Percentiles rank a stretch among this genome's conserved stretches.
Conservation (phyloP, 805 yeast genomes). For the Saccharomycopsis schoenii region DNA sequence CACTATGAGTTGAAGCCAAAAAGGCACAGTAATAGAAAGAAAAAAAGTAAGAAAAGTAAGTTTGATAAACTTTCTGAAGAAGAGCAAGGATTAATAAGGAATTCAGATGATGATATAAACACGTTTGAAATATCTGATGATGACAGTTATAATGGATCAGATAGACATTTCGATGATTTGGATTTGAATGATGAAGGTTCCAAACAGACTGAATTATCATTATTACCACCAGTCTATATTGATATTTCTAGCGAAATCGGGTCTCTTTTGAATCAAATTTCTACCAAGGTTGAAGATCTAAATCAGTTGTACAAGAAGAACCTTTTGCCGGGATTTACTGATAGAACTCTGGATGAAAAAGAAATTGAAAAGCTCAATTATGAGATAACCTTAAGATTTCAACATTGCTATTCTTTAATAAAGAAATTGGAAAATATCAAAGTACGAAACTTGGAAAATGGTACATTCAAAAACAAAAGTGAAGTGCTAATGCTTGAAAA, state of each 20-base stretch:
- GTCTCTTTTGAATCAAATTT: constrained; percentile 43
- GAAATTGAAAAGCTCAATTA: constrained; percentile 73
- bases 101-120: constrained; percentile 21
- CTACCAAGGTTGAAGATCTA: constrained; percentile 46
- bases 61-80: constrained; percentile 39
- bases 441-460: constrained; percentile 29
- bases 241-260: constrained; percentile 69
- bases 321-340: constrained; percentile 79
- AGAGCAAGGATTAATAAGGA: constrained; percentile 46
- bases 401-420: constrained; percentile 66
- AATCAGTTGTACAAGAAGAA: constrained; percentile 69
- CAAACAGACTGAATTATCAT: constrained; percentile 45
- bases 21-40: constrained; percentile 1
- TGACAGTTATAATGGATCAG: constrained; percentile 25
- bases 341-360: constrained; percentile 63
- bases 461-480: constrained; percentile 24
- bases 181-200: constrained; percentile 21
- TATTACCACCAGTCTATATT: constrained; percentile 69
- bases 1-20: constrained; percentile 35
- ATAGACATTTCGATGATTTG: constrained; percentile 23
- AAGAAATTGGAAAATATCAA: constrained; percentile 48
- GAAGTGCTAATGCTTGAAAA: constrained; percentile 66
- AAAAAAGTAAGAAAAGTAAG: constrained; percentile 17
- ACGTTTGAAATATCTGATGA: constrained; percentile 24
- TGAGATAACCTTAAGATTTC: constrained; percentile 65